phyloP scores from a whole-genome alignment of 106 monocot species.

The Alisma plantagoaquatica region DNA sequence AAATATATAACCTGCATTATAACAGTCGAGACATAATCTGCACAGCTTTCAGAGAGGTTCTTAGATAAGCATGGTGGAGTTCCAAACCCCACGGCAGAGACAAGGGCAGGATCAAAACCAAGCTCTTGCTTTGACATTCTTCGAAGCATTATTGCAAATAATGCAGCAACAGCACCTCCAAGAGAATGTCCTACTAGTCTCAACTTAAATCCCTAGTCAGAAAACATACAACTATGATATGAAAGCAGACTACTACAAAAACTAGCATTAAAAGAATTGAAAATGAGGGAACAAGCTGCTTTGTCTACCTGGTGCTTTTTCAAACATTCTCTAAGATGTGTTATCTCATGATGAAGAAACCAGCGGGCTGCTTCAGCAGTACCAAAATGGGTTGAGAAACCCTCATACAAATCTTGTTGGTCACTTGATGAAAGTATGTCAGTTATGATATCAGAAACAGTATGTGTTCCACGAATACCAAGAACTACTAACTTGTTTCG shows the following conservation, averaged over 20 bases:
- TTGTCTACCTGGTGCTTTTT: slow-evolving; percentile 57
- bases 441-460: slow-evolving; percentile 87
- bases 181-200: slow-evolving; percentile 93
- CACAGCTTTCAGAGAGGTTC: slow-evolving; percentile 71
- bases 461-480: slow-evolving; percentile 96
- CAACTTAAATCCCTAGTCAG: slow-evolving; percentile 63
- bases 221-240: not conserved
- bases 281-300: not conserved
- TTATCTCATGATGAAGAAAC: slow-evolving; percentile 75
- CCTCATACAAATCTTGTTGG: slow-evolving; percentile 57
- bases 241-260: no score
- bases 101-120: slow-evolving; percentile 73
- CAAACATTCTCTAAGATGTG: slow-evolving; percentile 56
- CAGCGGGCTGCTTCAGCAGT: slow-evolving; percentile 88
- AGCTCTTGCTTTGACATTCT: slow-evolving; percentile 64
- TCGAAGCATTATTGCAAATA: slow-evolving; percentile 86
- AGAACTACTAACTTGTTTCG: slow-evolving; percentile 72
- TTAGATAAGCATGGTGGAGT: slow-evolving; percentile 88
- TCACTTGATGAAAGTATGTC: slow-evolving; percentile 70
- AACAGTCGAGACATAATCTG: slow-evolving; percentile 79
- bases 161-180: slow-evolving; percentile 89
- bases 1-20: slow-evolving; percentile 58
- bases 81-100: slow-evolving; percentile 91
- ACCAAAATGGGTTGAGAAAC: slow-evolving; percentile 89
- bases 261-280: not conserved